A percentile compares a stretch with the other conserved stretches of the same genome.
Evolutionary conservation across 129 eudicot genomes (phyloP).

Genomic region (Smallanthus sonchifolius): DNA sequence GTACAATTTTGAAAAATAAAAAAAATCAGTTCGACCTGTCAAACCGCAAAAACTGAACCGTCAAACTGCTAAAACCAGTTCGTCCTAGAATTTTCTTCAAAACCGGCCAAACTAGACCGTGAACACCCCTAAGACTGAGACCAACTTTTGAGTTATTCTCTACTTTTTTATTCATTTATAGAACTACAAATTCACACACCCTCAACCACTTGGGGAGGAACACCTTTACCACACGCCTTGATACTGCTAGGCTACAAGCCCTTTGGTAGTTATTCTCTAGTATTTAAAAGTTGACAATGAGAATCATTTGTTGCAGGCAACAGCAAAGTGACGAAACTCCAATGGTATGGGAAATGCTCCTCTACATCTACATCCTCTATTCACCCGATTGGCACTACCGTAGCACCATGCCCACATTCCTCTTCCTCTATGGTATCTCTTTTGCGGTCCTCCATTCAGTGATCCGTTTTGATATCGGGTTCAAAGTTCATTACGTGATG

Average conservation of each 20-base stretch:
- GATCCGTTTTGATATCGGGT: slow-evolving; percentile 40
- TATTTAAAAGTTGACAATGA: not conserved
- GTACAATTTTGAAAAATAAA: not conserved
- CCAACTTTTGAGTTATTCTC: too few species aligned
- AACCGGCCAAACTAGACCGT: not conserved
- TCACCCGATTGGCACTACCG: slow-evolving; percentile 68
- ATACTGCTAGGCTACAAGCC: too few species aligned
- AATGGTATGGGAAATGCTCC: slow-evolving; percentile 71
- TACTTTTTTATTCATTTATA: too few species aligned
- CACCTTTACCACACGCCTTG: too few species aligned
- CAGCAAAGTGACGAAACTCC: slow-evolving; percentile 51
- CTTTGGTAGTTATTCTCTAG: not conserved
- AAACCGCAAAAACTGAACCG: not conserved
- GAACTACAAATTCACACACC: too few species aligned
- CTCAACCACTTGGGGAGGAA: too few species aligned
- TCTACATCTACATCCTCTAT: slow-evolving; percentile 56
- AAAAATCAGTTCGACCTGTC: not conserved
- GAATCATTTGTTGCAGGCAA: slow-evolving; percentile 38
- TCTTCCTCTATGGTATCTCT: slow-evolving; percentile 48
- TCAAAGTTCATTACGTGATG: slow-evolving; percentile 43
- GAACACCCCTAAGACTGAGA: not conserved
- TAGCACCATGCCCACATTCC: slow-evolving; percentile 55
- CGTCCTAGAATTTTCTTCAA: not conserved
- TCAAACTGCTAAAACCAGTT: not conserved
- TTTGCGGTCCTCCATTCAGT: slow-evolving; percentile 47